Percentiles rank a stretch among this genome's conserved stretches.
Evolutionary conservation across 1,284 basidiomycete genomes (phyloP).

Genomic region (Moniliophthora roreri): DNA sequence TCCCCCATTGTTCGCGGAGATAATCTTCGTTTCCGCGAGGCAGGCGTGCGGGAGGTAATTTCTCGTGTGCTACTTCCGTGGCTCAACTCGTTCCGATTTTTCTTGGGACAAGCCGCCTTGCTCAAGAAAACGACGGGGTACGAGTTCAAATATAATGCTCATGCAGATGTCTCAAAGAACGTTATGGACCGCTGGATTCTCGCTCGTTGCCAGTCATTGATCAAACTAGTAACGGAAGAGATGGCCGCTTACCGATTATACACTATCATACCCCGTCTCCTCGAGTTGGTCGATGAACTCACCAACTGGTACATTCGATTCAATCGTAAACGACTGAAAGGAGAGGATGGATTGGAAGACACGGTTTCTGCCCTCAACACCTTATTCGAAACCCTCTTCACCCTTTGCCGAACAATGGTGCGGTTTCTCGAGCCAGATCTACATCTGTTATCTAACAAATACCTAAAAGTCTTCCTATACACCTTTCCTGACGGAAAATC

Average conservation of each 20-base stretch:
- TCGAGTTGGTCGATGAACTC: constrained; percentile 93
- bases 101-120: constrained; percentile 92
- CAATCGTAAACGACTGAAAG: constrained; percentile 95
- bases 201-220: constrained; percentile 95
- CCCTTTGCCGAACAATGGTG: constrained; percentile 93
- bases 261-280: constrained; percentile 92
- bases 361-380: constrained; percentile 92
- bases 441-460: constrained; percentile 12
- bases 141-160: constrained; percentile 86
- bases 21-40: constrained; percentile 97
- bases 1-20: constrained; percentile 98
- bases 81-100: constrained; percentile 99
- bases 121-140: constrained; percentile 82
- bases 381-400: constrained; percentile 93
- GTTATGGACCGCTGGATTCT: constrained; percentile 99
- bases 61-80: constrained; percentile 96
- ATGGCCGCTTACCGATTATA: constrained; percentile 99
- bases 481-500: constrained; percentile 96
- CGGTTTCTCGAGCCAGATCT: constrained; percentile 4
- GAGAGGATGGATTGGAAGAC: constrained; percentile 90
- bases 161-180: constrained; percentile 84
- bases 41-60: constrained; percentile 96
- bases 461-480: constrained; percentile 91
- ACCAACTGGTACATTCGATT: constrained; percentile 99
- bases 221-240: constrained; percentile 88